Evolutionary conservation across 495 filamentous ascomycete genomes (phyloP).

Genomic region (Letharia lupina): DNA sequence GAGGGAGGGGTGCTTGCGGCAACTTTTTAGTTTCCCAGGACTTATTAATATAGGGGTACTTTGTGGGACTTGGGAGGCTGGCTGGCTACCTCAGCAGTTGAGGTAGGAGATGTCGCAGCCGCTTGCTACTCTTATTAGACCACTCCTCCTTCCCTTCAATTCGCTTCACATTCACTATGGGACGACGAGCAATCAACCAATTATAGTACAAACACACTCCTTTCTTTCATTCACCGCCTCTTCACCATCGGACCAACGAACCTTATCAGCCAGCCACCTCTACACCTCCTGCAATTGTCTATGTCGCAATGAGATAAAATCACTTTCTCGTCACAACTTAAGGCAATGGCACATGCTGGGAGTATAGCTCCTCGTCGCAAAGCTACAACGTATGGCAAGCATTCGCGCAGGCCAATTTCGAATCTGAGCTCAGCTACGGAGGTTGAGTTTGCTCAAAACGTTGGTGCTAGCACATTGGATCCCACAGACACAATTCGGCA

Average conservation of each 20-base stretch:
- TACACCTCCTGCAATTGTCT: background rate
- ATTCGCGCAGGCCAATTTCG: slow-evolving; percentile 25
- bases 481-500: background rate
- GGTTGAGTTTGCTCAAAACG: slow-evolving; percentile 6
- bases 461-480: background rate
- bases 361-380: slow-evolving; percentile 33
- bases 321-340: background rate
- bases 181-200: background rate
- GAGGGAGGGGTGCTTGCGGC: too few relatives aligned
- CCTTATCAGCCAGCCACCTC: background rate
- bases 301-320: background rate
- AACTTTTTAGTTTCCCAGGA: too few relatives aligned
- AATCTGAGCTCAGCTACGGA: background rate
- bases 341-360: slow-evolving; percentile 4
- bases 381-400: slow-evolving; percentile 42
- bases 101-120: too few relatives aligned
- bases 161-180: background rate
- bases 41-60: too few relatives aligned
- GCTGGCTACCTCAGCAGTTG: too few relatives aligned
- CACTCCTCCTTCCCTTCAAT: background rate
- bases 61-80: too few relatives aligned
- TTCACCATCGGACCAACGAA: background rate
- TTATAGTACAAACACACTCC: background rate
- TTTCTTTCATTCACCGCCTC: background rate
- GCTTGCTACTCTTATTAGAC: too few relatives aligned